Evolutionary conservation across 2,329 filamentous ascomycete species (phyloP), one percentile per base, ranked within the genome.

Genomic region (Colletotrichum sp.): DNA sequence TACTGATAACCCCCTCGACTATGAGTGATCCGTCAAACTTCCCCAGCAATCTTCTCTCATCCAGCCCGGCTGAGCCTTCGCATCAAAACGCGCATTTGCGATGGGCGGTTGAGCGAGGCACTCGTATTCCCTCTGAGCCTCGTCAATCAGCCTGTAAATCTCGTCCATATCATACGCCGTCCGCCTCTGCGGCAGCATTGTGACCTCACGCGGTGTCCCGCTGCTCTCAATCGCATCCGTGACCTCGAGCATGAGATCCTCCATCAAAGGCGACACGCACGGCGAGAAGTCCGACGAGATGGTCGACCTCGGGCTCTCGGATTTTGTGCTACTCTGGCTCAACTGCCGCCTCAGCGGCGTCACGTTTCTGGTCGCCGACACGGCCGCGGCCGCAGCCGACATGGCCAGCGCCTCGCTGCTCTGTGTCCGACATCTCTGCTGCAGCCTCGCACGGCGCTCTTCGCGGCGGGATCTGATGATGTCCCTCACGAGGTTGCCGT

Each of bases 181-280:
- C 34, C 62, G 22, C 70, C 64, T 36, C 16, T 58, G 52, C 34
- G 56, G 64, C 22, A 30, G 3, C 28, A 48, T 56, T 16, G 56
- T 55, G 22, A 48, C 34, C 32, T 69, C 36, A 16, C 55, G 56
- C 18, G 43, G 10, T 22, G 32, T 25, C 30, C 65, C 70, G 30
- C 65, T 76, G 65, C 74, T 74, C 56, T 76, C 70, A 16, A 76
- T 76, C 10, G 74, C 74, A 25, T 76, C 74, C 58, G 58, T 69
- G 70, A 76, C 16, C 65, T 76, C 74, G 12, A 76, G 28, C 65
- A 76, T 68, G 22, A 76, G 70, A 22, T 74, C 74, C 56, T 76
- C 74, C 70, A 76, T 76, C 58, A 76, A 52, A 28, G 74, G 70
- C 8, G 74, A 76, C 25, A 74, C 74, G 34, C 70, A 74, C n/a